Evolutionary conservation across 2,329 filamentous ascomycete species (phyloP).

Genomic region (Colletotrichum sp.): DNA sequence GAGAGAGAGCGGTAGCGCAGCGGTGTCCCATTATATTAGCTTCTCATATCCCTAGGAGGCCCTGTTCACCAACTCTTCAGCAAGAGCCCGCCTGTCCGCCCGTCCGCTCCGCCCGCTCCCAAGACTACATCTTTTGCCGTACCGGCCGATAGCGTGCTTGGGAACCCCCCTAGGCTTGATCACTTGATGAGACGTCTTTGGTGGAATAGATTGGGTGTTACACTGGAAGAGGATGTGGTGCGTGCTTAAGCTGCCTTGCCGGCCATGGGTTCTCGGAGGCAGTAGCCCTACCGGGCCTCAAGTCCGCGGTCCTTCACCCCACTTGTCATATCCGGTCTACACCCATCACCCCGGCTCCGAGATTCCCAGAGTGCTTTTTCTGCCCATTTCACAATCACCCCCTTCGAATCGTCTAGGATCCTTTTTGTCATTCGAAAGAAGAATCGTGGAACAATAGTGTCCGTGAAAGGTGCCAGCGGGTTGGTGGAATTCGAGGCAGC

Average conservation of each 20-base stretch:
- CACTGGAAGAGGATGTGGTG: conserved; percentile 3
- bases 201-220: conserved; percentile 16
- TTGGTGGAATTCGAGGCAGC: not conserved
- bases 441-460: not conserved
- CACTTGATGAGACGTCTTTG: not conserved
- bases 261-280: not conserved
- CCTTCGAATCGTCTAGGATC: not conserved
- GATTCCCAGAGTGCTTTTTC: not conserved
- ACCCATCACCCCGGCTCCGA: not conserved
- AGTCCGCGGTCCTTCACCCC: conserved; percentile 4
- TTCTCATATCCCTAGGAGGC: not conserved
- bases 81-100: not conserved
- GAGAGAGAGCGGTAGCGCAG: not conserved
- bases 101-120: not conserved
- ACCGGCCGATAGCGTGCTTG: not conserved
- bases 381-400: not conserved
- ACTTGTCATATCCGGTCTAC: conserved; percentile 2
- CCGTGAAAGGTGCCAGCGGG: not conserved
- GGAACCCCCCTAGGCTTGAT: not conserved
- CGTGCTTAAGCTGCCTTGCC: not conserved
- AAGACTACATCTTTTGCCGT: not conserved
- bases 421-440: not conserved
- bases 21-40: not conserved
- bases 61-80: not conserved
- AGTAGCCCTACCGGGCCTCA: conserved; percentile 3